A percentile compares a stretch with the other conserved stretches of the same genome.
These are phyloP conservation scores for Alternaria incomplexa DNA, from an alignment of 2,329 filamentous ascomycete genomes.

Conservation along the genomic window DNA sequence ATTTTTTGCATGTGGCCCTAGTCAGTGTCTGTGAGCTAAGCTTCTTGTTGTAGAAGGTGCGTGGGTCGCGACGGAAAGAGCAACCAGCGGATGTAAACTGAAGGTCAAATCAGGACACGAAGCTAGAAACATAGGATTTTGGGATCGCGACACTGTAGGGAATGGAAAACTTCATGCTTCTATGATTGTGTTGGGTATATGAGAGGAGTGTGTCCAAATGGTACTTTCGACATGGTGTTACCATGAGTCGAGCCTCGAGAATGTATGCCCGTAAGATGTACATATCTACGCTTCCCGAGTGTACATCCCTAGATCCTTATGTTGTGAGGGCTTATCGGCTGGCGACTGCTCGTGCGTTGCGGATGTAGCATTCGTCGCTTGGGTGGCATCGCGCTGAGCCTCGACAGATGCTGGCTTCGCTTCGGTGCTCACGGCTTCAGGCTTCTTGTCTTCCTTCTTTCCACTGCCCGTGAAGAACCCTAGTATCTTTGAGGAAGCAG, in stretches of 20 bases:
- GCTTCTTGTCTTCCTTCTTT: slow-evolving; percentile 28
- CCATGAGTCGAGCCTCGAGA: not conserved
- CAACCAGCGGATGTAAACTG: not conserved
- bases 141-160: not conserved
- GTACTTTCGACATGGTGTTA: not conserved
- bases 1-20: not conserved
- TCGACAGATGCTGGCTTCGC: not conserved
- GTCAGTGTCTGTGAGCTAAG: not conserved
- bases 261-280: not conserved
- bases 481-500: slow-evolving; percentile 32
- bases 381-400: not conserved
- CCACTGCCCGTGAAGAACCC: slow-evolving; percentile 37
- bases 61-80: not conserved
- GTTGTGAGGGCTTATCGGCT: not conserved
- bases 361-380: not conserved
- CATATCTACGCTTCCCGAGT: not conserved
- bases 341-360: not conserved
- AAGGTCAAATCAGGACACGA: not conserved
- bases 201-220: slow-evolving; percentile 36
- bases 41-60: not conserved
- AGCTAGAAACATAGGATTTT: not conserved
- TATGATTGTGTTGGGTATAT: slow-evolving; percentile 35
- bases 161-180: not conserved
- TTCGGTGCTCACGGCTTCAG: slow-evolving; percentile 13
- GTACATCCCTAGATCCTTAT: not conserved